phyloP scores from a whole-genome alignment of 208 protist genomes.

The Vickermania spadyakhi region DNA sequence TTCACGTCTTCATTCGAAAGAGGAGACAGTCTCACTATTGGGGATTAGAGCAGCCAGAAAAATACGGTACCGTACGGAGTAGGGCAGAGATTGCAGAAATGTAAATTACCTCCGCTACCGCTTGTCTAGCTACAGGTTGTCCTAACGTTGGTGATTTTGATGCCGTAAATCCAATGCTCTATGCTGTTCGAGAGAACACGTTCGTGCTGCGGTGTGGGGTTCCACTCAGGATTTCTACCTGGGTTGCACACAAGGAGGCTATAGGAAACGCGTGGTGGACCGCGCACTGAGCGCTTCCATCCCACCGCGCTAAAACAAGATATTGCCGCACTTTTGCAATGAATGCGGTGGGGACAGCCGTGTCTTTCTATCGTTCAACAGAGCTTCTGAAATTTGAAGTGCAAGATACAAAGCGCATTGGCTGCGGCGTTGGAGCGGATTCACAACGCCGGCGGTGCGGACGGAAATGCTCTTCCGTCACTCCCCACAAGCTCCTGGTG shows the following conservation, averaged over 20 bases:
- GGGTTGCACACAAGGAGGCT: conserved; percentile 43
- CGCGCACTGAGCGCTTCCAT: conserved; percentile 12
- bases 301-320: conserved; percentile 16
- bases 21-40: too few species aligned
- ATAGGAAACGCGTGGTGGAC: conserved; percentile 28
- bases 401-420: conserved; percentile 24
- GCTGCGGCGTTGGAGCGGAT: conserved; percentile 12
- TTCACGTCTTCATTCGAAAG: conserved; percentile 27
- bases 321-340: conserved; percentile 43
- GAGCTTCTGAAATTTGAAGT: conserved; percentile 34
- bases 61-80: too few species aligned
- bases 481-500: conserved; percentile 24
- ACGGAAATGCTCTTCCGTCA: conserved; percentile 50
- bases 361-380: conserved; percentile 33
- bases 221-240: conserved; percentile 46
- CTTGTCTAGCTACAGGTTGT: conserved; percentile 52
- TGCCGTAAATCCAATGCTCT: conserved; percentile 19
- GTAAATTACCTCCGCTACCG: too few species aligned
- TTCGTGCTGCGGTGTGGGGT: conserved; percentile 57
- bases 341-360: conserved; percentile 41
- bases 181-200: conserved; percentile 24
- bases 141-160: conserved; percentile 32
- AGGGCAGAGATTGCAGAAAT: too few species aligned
- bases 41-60: too few species aligned
- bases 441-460: conserved; percentile 5